Base-by-base conservation (phyloP, 441 rosid genomes). In the Corymbia citriodora region DNA sequence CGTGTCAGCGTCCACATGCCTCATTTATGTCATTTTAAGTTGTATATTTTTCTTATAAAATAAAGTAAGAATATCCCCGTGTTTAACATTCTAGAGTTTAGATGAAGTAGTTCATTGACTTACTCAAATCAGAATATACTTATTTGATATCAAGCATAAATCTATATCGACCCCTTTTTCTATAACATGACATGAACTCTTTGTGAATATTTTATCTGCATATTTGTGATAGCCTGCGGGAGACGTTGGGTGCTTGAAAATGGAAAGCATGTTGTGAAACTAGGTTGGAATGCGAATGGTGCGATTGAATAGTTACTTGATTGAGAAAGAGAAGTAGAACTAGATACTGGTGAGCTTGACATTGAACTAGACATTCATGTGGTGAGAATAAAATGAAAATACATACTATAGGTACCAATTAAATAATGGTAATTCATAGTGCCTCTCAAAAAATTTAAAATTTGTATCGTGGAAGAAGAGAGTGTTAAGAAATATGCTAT, bases 161-260 rank as follows among this genome's bases (percentile, higher is more conserved):
- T 74, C 45, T 72, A 10, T 72, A 72, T 36, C 3, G 25, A 72
- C 3, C 50, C 29, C 5, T 3, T 74, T 40, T 40, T 74, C 9
- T 21, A 74, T 7, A 2, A 40, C 13, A 21, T 74, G 29, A 74
- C 7, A 10, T 3, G 29, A 74, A 36, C 83, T 36, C 29, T 74
- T 3, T 12, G 1, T 1, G 4, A 74, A 74, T 21, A 21, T 74
- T 21, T 16, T 74, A 10, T 21, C 14, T 3, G 50, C 40, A 40
- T 74, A 21, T 40, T 6, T 23, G 5, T 3, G 2, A 9, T 4
- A 4, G n/a, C 65, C 2, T 4, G 7, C 10, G 0, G 29, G 52
- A 21, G 52, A 21, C 23, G 49, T 23, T 21, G 13, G 50, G 85
- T 1, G 6, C 40, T 74, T 40, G 85, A 7, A 11, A 74, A 40